Percentiles rank a stretch among this genome's conserved stretches.
Evolutionary conservation across 148 eudicot genomes (phyloP).

Genomic region (Linanthus parryae): DNA sequence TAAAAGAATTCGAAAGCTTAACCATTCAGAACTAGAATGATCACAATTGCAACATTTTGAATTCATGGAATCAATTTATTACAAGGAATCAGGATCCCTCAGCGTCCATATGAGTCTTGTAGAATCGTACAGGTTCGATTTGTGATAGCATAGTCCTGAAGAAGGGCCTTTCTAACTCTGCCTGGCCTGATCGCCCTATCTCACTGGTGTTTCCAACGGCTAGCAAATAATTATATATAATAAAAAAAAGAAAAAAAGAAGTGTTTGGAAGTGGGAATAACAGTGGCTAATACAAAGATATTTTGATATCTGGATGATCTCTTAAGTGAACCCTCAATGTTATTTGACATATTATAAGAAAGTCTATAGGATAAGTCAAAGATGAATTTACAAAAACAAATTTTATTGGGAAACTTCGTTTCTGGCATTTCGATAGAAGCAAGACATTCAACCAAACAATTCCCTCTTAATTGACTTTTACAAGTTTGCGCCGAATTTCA

Average conservation of each 20-base stretch:
- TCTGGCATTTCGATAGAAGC: no score
- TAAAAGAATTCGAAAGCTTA: not conserved
- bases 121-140: no score
- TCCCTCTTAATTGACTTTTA: not conserved
- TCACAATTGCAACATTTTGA: not conserved
- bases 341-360: no score
- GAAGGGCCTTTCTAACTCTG: no score
- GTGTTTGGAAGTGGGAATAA: not conserved
- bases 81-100: not conserved
- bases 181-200: no score
- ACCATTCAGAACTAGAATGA: not conserved
- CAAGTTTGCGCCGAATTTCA: not conserved
- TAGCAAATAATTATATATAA: no score
- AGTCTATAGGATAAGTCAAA: not conserved
- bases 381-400: slow-evolving; percentile 1
- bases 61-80: not conserved
- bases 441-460: no score
- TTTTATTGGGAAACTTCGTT: not conserved
- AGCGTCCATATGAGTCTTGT: no score
- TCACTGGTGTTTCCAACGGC: no score
- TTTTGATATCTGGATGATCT: not conserved
- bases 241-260: no score
- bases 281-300: not conserved
- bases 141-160: no score
- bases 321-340: not conserved